phyloP scores from a whole-genome alignment of 2,329 filamentous ascomycete genomes.

The Pestalotiopsis sp. region DNA sequence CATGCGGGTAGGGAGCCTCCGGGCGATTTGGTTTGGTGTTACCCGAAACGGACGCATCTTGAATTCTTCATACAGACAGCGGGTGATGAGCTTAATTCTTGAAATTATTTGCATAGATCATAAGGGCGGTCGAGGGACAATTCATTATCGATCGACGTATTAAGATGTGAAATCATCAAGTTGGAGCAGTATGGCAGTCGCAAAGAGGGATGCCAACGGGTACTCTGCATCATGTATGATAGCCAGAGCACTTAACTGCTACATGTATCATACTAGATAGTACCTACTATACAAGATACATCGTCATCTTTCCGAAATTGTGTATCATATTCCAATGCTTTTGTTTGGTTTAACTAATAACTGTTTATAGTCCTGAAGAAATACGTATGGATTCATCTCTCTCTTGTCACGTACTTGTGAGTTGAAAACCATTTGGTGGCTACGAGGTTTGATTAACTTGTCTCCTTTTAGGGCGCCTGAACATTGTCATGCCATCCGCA shows the following conservation, averaged over 20 bases:
- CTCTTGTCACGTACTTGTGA: neutral
- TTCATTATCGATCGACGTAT: too few relatives aligned
- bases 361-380: neutral
- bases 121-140: too few relatives aligned
- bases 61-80: neutral
- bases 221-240: too few relatives aligned
- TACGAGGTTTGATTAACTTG: neutral
- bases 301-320: too few relatives aligned
- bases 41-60: neutral
- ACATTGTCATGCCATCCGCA: neutral
- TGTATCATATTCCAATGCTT: neutral
- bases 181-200: too few relatives aligned
- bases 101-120: neutral
- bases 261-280: too few relatives aligned
- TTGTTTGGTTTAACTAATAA: neutral
- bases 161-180: too few relatives aligned
- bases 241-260: too few relatives aligned
- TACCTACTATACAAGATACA: too few relatives aligned
- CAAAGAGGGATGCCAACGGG: too few relatives aligned
- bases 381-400: neutral
- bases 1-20: neutral
- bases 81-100: neutral
- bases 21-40: neutral
- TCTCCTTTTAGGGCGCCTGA: neutral
- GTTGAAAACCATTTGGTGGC: neutral